These are phyloP conservation scores for Strobilomyces dryophilus DNA, from an alignment of 768 basidiomycete genomes.

Conservation along the genomic window DNA sequence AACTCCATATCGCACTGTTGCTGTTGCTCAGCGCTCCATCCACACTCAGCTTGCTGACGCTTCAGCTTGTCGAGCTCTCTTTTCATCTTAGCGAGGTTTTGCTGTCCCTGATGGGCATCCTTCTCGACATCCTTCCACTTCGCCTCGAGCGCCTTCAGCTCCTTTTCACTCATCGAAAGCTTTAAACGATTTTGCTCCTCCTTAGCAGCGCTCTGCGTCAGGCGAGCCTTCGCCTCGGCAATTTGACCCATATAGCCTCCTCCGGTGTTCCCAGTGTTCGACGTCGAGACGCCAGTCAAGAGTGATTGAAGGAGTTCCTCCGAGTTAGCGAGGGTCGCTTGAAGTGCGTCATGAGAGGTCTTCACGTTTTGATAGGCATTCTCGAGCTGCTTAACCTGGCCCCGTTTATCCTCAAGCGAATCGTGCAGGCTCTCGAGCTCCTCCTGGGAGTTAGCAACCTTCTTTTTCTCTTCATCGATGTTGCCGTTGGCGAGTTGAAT, in stretches of 20 bases:
- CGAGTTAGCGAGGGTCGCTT: conserved; percentile 59
- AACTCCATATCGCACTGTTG: conserved; percentile 48
- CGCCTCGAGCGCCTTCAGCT: conserved; percentile 70
- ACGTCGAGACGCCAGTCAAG: conserved; percentile 84
- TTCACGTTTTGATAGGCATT: conserved; percentile 60
- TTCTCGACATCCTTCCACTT: conserved; percentile 81
- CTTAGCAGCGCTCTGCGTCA: conserved; percentile 76
- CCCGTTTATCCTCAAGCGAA: conserved; percentile 54
- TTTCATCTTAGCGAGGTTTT: conserved; percentile 58
- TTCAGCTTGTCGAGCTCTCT: conserved; percentile 54
- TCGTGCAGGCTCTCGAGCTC: conserved; percentile 60
- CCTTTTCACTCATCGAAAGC: conserved; percentile 73
- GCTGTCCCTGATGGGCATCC: conserved; percentile 75
- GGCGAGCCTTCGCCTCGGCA: conserved; percentile 71
- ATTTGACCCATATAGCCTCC: conserved; percentile 98
- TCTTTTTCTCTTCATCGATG: conserved; percentile 74
- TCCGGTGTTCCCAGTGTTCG: conserved; percentile 57
- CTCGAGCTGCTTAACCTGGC: conserved; percentile 52
- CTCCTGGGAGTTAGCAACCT: conserved; percentile 45
- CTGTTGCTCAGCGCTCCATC: conserved; percentile 79
- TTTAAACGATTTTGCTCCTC: conserved; percentile 79
- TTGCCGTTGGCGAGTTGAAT: conserved; percentile 74
- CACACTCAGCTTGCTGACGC: conserved; percentile 51
- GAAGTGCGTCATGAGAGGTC: conserved; percentile 58
- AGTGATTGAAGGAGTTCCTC: conserved; percentile 96